A percentile compares a stretch with the other conserved stretches of the same genome.
Conservation (phyloP, 2,329 filamentous ascomycete species). For the Fusarium zealandicum region DNA sequence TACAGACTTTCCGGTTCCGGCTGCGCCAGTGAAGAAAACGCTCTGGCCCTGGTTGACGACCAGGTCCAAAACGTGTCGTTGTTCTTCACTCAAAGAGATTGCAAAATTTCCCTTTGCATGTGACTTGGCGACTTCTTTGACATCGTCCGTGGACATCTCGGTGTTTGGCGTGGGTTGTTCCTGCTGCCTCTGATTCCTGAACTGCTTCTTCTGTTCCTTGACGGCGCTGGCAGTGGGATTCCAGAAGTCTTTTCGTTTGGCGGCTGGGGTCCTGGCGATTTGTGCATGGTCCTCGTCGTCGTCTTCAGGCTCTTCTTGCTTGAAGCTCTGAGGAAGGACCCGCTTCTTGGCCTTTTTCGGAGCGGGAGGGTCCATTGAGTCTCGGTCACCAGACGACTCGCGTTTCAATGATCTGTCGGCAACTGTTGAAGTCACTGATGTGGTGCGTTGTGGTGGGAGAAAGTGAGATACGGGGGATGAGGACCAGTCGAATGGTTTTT, state of each 20-base stretch:
- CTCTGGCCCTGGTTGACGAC: slow-evolving; percentile 83
- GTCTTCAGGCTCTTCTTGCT: slow-evolving; percentile 43
- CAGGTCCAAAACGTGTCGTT: slow-evolving; percentile 81
- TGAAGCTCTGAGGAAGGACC: slow-evolving; percentile 63
- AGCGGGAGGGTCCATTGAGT: slow-evolving; percentile 34
- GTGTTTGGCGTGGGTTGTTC: slow-evolving; percentile 53
- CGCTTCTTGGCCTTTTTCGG: slow-evolving; percentile 64
- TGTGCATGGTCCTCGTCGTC: slow-evolving; percentile 42
- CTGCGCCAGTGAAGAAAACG: slow-evolving; percentile 97
- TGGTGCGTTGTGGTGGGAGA: slow-evolving; percentile 45
- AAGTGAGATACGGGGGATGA: slow-evolving; percentile 65
- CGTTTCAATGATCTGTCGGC: slow-evolving; percentile 51
- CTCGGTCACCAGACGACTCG: slow-evolving; percentile 46
- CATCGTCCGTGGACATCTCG: slow-evolving; percentile 42
- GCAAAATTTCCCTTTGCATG: slow-evolving; percentile 48
- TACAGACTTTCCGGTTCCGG: slow-evolving; percentile 96
- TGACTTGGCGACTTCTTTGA: slow-evolving; percentile 50
- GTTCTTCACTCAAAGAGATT: slow-evolving; percentile 84
- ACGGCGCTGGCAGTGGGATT: slow-evolving; percentile 39
- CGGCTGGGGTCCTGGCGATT: slow-evolving; percentile 37
- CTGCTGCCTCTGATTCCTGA: slow-evolving; percentile 63
- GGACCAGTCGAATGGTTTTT: slow-evolving; percentile 71
- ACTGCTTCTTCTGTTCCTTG: slow-evolving; percentile 76
- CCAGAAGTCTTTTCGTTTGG: slow-evolving; percentile 38
- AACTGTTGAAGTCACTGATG: slow-evolving; percentile 27